phyloP scores from a whole-genome alignment of 352 stramenopile species.

The Globisporangium alternatum region DNA sequence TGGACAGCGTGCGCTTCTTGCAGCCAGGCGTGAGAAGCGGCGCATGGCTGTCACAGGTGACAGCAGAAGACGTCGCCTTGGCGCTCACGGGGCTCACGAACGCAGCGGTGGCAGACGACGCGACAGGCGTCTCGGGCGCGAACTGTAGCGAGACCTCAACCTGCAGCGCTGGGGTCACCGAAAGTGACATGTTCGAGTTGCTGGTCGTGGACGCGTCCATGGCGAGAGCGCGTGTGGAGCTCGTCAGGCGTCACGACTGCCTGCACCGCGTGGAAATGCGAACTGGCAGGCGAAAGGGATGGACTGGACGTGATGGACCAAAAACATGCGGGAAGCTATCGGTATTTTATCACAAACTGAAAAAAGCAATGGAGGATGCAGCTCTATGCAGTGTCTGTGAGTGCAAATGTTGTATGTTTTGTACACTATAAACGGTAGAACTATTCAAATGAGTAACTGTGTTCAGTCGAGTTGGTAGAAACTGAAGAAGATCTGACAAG shows the following conservation, averaged over 20 bases:
- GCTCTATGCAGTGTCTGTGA: too few species aligned
- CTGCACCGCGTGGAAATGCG: background rate
- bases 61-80: background rate
- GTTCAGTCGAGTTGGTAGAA: too few species aligned
- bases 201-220: background rate
- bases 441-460: too few species aligned
- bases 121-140: background rate
- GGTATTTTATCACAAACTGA: too few species aligned
- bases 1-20: slow-evolving; percentile 10
- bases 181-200: background rate
- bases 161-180: background rate
- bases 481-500: too few species aligned
- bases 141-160: slow-evolving; percentile 2
- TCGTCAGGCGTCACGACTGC: background rate
- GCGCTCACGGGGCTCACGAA: background rate
- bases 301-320: background rate
- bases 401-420: too few species aligned
- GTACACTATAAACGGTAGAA: too few species aligned
- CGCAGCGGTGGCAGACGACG: background rate
- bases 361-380: too few species aligned
- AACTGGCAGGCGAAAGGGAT: background rate
- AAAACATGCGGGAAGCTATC: too few species aligned
- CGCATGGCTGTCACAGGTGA: background rate
- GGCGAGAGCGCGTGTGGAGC: background rate
- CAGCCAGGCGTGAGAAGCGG: background rate